phyloP scores from a whole-genome alignment of 2,329 filamentous ascomycete genomes.

The Xylaria sp. region DNA sequence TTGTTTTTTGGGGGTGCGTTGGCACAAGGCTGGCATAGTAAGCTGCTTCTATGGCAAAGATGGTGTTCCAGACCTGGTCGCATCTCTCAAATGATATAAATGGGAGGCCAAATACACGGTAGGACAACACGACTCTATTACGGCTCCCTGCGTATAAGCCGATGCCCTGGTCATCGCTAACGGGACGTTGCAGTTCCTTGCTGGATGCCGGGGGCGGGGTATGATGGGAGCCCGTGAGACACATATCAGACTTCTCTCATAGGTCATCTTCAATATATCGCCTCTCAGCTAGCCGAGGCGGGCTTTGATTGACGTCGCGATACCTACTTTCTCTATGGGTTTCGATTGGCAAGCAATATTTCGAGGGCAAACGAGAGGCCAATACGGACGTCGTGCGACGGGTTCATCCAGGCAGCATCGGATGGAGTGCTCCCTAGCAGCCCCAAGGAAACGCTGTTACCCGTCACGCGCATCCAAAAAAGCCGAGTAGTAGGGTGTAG shows the following conservation, averaged over 20 bases:
- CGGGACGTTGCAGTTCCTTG: slow-evolving; percentile 6
- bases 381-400: slow-evolving; percentile 12
- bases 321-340: neutral
- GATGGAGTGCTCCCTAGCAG: slow-evolving; percentile 9
- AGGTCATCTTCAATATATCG: neutral
- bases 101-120: neutral
- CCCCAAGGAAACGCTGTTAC: slow-evolving; percentile 5
- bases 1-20: neutral
- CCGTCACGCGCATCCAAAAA: slow-evolving; percentile 15
- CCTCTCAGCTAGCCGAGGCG: neutral
- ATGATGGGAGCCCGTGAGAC: slow-evolving; percentile 17
- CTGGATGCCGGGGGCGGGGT: slow-evolving; percentile 16
- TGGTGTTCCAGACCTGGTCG: slow-evolving; percentile 4
- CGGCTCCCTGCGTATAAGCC: slow-evolving; percentile 4
- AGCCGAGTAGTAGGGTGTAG: neutral
- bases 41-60: neutral
- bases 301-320: neutral
- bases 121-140: slow-evolving; percentile 9
- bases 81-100: neutral
- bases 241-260: slow-evolving; percentile 9
- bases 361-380: neutral
- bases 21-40: slow-evolving; percentile 18
- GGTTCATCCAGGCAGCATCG: slow-evolving; percentile 13
- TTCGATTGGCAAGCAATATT: neutral
- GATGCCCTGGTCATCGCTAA: neutral